Evolutionary conservation across 2,329 filamentous ascomycete genomes (phyloP), one percentile per base, ranked within the genome.

Genomic region (Microdochium trichocladiopsis): DNA sequence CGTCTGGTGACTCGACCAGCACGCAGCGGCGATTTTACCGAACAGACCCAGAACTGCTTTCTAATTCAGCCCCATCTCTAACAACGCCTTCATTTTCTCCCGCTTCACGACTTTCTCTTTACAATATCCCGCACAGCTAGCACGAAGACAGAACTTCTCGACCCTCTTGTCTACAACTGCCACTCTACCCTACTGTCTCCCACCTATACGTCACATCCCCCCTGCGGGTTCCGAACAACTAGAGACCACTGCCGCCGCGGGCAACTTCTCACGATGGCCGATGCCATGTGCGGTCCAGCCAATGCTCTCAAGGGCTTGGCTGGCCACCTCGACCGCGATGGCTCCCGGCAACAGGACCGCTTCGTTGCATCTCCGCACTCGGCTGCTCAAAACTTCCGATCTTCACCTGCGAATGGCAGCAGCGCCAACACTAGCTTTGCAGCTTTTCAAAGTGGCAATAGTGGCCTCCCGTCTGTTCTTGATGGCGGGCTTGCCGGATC

Each of bases 301-400:
- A 90, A 88, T 68, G 79, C 86, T 56, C 79, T 89, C 50, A 87
- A 90, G 68, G 85, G 80, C 62, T 82, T 91, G 64, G 80, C 86
- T 61, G 84, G 86, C 61, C 87, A 90, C 66, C 73, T 81, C 11
- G 77, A 84, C 49, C 77, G 81, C 56, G 86, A 91, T 64, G 77
- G 85, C 51, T 84, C 84, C 10, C 73, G 87, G 49, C 87, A 91
- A 63, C 88, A 90, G 66, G 88, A 91, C 68, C 83, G 86, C 50
- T 62, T 88, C 48, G 57, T 31, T 22, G 43, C 43, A 45, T 4
- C 24, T 22, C 22, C 23, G 48, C 47, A 49, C 51, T 60, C 47
- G 57, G 18, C 9, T 45, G 47, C 4, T n/a, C 25, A 6, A 47
- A 63, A 49, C 25, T 63, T 63, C 49, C 61, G 58, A 23, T 57